Evolutionary conservation across 164 flowering plant genomes (phyloP).

Genomic region (Amborella trichopoda): DNA sequence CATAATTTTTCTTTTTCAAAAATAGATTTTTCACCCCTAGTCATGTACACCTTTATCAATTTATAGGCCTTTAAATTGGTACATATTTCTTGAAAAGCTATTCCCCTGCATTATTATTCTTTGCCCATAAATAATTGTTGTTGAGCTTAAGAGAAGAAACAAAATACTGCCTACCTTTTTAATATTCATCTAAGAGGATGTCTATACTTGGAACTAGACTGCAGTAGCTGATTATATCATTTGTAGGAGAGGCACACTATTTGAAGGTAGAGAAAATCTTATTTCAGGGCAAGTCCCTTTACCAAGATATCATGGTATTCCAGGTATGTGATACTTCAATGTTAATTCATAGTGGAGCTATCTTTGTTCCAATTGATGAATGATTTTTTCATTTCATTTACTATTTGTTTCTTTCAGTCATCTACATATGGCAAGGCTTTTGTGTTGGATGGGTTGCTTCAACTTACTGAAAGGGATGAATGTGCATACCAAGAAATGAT

Average conservation of each 20-base stretch:
- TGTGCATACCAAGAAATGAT: slow-evolving; percentile 99
- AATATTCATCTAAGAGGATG: background rate
- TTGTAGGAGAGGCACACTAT: slow-evolving; percentile 96
- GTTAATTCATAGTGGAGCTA: background rate
- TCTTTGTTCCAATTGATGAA: background rate
- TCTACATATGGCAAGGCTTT: slow-evolving; percentile 96
- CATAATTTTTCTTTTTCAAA: too few species aligned
- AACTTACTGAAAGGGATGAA: slow-evolving; percentile 97
- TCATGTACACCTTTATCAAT: too few species aligned
- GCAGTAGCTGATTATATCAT: background rate
- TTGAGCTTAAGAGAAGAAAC: background rate
- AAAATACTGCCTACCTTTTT: background rate
- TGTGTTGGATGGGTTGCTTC: slow-evolving; percentile 97
- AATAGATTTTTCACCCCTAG: too few species aligned
- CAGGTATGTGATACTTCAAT: slow-evolving; percentile 42
- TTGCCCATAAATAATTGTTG: too few species aligned
- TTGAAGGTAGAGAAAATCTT: slow-evolving; percentile 89
- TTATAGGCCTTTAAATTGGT: too few species aligned
- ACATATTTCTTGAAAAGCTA: background rate
- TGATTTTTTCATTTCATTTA: too few species aligned
- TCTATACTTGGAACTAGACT: background rate
- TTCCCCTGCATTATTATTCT: background rate
- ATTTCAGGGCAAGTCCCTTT: slow-evolving; percentile 80
- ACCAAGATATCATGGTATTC: slow-evolving; percentile 84
- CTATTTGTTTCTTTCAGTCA: slow-evolving; percentile 55